Conservation (phyloP, 2,329 filamentous ascomycete genomes). For the Talaromyces sp. region DNA sequence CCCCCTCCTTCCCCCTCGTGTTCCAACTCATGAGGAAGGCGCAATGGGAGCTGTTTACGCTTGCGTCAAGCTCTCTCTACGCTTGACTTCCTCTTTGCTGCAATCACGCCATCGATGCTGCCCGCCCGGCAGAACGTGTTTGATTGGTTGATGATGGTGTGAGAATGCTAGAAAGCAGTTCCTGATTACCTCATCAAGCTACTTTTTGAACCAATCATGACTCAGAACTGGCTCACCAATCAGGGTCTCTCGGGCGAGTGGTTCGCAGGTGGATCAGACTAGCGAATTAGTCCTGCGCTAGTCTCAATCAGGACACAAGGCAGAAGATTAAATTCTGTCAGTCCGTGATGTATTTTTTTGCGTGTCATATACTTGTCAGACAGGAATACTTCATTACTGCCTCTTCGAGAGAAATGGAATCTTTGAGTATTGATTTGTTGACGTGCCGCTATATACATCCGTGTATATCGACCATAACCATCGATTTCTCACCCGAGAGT, state of each 20-base stretch:
- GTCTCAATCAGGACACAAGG: neutral
- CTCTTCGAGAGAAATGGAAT: neutral
- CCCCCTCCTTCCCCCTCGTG: conserved; percentile 18
- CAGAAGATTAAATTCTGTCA: neutral
- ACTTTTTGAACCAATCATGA: neutral
- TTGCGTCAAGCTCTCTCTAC: neutral
- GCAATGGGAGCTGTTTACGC: neutral
- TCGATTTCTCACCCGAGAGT: conserved; percentile 13
- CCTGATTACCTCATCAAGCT: conserved; percentile 7
- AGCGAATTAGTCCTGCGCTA: neutral
- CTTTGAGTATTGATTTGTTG: too few relatives aligned
- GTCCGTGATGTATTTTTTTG: neutral
- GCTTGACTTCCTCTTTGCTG: conserved; percentile 8
- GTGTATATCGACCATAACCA: neutral
- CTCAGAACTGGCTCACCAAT: neutral
- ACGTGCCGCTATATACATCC: neutral
- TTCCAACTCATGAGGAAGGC: conserved; percentile 3
- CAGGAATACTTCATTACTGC: neutral
- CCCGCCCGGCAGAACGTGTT: conserved; percentile 26
- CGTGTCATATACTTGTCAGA: neutral
- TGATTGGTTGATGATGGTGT: conserved; percentile 28
- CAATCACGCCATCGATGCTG: conserved; percentile 38
- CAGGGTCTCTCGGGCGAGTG: neutral
- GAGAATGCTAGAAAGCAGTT: neutral
- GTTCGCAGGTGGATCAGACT: neutral